phyloP scores from a whole-genome alignment of 78 protist genomes.

The Cavenderia fasciculata region DNA sequence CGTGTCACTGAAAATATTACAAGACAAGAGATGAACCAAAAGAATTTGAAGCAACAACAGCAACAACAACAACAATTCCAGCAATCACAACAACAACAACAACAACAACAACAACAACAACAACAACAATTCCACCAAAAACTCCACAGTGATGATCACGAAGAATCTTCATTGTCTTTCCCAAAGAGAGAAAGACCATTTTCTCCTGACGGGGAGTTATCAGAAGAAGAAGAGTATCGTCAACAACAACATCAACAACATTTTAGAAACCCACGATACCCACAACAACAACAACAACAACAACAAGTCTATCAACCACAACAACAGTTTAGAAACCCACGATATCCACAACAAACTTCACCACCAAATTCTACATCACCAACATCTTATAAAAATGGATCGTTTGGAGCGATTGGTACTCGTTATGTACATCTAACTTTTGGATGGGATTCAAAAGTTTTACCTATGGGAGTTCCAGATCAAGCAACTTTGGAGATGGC shows the following conservation, averaged over 20 bases:
- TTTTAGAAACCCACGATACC: not conserved
- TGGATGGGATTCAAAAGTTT: constrained; percentile 8
- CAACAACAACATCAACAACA: not conserved
- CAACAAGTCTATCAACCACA: constrained; percentile 5
- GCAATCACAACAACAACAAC: constrained; percentile 1
- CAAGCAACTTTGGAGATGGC: not conserved
- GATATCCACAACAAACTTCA: too few relatives aligned
- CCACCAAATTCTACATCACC: too few relatives aligned
- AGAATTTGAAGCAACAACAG: not conserved
- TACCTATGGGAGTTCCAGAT: constrained; percentile 11
- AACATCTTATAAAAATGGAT: too few relatives aligned
- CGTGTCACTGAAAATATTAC: constrained; percentile 22
- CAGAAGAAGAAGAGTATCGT: too few relatives aligned
- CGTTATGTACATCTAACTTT: too few relatives aligned
- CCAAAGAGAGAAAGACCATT: too few relatives aligned
- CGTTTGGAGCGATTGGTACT: too few relatives aligned
- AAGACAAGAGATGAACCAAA: not conserved
- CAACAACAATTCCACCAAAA: constrained; percentile 1
- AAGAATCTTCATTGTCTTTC: too few relatives aligned
- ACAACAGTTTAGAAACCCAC: not conserved
- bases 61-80: not conserved
- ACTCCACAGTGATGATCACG: not conserved
- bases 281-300: not conserved
- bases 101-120: constrained; percentile 4
- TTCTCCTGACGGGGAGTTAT: too few relatives aligned